Conservation (phyloP, 495 filamentous ascomycete species). For the Neurospora sp. region DNA sequence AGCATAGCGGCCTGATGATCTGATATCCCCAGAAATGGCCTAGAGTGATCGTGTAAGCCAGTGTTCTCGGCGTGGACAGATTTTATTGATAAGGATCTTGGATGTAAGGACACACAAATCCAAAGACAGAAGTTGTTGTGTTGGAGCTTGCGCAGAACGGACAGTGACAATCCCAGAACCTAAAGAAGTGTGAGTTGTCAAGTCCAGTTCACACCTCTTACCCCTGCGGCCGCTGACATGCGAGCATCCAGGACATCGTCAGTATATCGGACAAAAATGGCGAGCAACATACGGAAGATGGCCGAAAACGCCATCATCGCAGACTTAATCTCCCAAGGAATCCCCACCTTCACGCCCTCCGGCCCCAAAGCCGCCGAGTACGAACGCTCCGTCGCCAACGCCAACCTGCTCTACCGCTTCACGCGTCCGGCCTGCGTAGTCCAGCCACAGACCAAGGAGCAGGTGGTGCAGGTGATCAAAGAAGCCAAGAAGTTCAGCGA, state of each 20-base stretch:
- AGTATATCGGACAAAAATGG: too few species aligned
- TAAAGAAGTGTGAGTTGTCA: too few species aligned
- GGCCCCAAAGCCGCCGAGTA: background rate
- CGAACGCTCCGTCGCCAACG: conserved; percentile 8
- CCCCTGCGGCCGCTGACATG: too few species aligned
- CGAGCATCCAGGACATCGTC: too few species aligned
- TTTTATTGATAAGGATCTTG: too few species aligned
- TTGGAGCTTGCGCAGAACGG: too few species aligned
- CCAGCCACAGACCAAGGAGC: conserved; percentile 8
- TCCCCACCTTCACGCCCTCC: background rate
- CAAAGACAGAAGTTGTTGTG: too few species aligned
- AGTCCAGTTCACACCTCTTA: too few species aligned
- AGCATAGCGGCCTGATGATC: background rate
- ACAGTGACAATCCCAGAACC: too few species aligned
- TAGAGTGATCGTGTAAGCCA: too few species aligned
- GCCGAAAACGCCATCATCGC: background rate
- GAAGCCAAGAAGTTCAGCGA: conserved; percentile 1
- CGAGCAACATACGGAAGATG: background rate
- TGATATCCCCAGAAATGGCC: background rate
- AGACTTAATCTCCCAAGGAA: background rate
- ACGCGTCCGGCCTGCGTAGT: conserved; percentile 11
- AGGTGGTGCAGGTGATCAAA: conserved; percentile 2
- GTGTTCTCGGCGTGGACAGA: too few species aligned
- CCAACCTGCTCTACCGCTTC: conserved; percentile 18
- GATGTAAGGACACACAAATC: too few species aligned